Base-by-base conservation (phyloP, 2,329 filamentous ascomycete species). In the Cladosporium sp. region DNA sequence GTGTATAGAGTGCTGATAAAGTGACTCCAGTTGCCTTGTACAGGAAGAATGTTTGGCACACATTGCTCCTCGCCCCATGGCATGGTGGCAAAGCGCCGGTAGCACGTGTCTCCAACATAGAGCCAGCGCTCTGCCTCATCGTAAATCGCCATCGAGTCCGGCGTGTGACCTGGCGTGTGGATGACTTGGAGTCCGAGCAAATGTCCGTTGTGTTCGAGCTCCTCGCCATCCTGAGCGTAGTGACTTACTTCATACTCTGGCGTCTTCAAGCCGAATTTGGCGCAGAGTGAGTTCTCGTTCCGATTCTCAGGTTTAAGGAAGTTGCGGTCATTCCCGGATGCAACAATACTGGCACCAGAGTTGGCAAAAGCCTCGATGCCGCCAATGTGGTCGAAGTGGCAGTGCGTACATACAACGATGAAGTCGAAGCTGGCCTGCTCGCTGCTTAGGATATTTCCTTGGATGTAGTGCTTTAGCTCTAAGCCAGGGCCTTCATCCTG, bases 61-160 rank as follows among this genome's bases (percentile, higher is more conserved):
- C 9, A 17, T 17, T 55, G 52, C 28, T 20, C 22, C 40, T 55
- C 52, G 8, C 39, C 52, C 52, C 52, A 55, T 7, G 52, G 52
- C 52, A 55, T 55, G 19, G 40, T 55, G 15, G 52, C 40, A 12
- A 17, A 5, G 4, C 52, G 39, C 22, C 36, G 40, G 62, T 79
- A 80, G 56, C 78, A 70, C 5, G 73, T 75, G 54, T 80, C 78
- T 5, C 78, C 78, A 4, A 78, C 74, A 54, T 74, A 80, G 0
- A 80, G 63, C 45, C 73, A 67, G 34, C 74, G 71, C 60, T 79
- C 76, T 1, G 70, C 64, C 9, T 70, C 64, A 50, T 80, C 78
- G 62, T 76, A 80, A 64, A 75, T 74, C 1, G 76, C 75, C 1
- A 79, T 60, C 13, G 73, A 71, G 58, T 79, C 76, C 0, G 76